Evolutionary conservation across 148 eudicot species (phyloP), one percentile per base, ranked within the genome.

Genomic region (Oxyria digyna): DNA sequence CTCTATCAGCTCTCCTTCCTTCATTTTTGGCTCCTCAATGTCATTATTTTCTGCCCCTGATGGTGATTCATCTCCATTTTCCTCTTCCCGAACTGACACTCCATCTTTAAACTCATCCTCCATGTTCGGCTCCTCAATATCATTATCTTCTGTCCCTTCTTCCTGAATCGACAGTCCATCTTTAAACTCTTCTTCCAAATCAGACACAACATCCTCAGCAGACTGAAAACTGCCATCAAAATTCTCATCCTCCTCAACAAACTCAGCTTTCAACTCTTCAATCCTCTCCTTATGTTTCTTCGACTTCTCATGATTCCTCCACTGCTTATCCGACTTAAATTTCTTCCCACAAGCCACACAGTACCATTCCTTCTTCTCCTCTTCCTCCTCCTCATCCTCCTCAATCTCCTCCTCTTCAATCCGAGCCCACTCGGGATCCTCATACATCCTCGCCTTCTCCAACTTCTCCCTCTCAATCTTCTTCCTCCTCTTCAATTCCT

Each of bases 221-320:
- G 82, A 75, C 40, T 67, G 73, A 67, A 67, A 72, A 43, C 75
- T 69, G 69, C 67, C 68, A 37, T 21, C 23, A 33, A 63, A 21
- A 45, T 29, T 15, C 0, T 9, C 72, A 17, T 85, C 96, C 73
- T 94, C 97, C 69, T 87, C 81, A 0, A 68, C 75, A 67, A 84
- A 90, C 18, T 85, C 81, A 63, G 82, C 88, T 76, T 84, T 87
- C 80, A 94, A 78, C 73, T 91, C 89, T 1, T 87, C 91, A 71
- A 94, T 91, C 81, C 79, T 91, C 75, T 94, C 97, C 81, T 91
- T 94, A 71, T 94, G 99, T 74, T 94, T 94, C 81, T 83, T 94
- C 1, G 97, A 91, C 78, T 94, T 86, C 78, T 94, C 99, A 29
- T 94, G 99, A 78, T 94, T 94, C 78, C 78, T 88, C 97, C 99